These are phyloP conservation scores for Malassezia caprae DNA, from an alignment of 1,284 basidiomycete species.

Conservation along the genomic window DNA sequence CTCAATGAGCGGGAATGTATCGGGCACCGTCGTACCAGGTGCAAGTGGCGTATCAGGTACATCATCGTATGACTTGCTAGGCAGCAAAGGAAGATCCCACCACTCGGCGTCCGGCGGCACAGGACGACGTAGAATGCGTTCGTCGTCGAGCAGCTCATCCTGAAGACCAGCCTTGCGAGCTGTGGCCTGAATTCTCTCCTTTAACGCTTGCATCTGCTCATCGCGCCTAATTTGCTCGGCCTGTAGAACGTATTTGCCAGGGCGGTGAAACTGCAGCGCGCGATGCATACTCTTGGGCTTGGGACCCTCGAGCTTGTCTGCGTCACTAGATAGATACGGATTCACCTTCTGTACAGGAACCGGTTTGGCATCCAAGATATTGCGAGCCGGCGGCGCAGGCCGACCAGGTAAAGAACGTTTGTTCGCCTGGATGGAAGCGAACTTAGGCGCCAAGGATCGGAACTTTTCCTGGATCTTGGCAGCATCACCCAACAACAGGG, in stretches of 20 bases:
- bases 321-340: slow-evolving; percentile 24
- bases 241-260: slow-evolving; percentile 35
- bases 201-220: slow-evolving; percentile 75
- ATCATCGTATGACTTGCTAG: slow-evolving; percentile 68
- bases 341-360: slow-evolving; percentile 18
- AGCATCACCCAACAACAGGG: slow-evolving; percentile 23
- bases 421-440: slow-evolving; percentile 16
- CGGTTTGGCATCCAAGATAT: background rate
- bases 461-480: slow-evolving; percentile 16
- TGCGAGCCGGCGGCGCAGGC: background rate
- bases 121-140: slow-evolving; percentile 61
- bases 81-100: slow-evolving; percentile 89
- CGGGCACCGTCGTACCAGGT: slow-evolving; percentile 55
- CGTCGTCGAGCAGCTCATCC: slow-evolving; percentile 76
- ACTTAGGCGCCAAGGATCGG: slow-evolving; percentile 12
- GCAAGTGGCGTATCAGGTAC: slow-evolving; percentile 40
- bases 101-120: slow-evolving; percentile 84
- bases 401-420: background rate
- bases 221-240: slow-evolving; percentile 45
- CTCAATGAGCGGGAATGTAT: slow-evolving; percentile 37
- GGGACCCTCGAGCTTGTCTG: slow-evolving; percentile 3
- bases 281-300: slow-evolving; percentile 37
- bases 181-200: slow-evolving; percentile 81
- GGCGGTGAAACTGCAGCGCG: slow-evolving; percentile 37
- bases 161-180: slow-evolving; percentile 86